Conservation (phyloP, 352 stramenopile species). For the Phytophthora pini region DNA sequence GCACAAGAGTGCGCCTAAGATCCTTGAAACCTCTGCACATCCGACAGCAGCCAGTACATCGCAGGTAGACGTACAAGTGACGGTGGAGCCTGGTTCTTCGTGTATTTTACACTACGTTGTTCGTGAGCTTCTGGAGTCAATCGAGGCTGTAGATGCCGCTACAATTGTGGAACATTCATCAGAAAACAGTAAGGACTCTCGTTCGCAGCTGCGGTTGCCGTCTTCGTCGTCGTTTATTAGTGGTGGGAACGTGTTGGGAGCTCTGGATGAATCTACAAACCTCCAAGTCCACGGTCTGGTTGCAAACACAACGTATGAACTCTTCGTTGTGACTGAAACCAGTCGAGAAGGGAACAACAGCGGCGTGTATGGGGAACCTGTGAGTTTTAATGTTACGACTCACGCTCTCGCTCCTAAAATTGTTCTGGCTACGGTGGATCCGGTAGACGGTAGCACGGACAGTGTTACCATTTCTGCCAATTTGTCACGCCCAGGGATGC, state of each 20-base stretch:
- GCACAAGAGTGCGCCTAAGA: constrained; percentile 44
- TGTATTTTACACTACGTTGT: constrained; percentile 63
- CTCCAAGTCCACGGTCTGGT: constrained; percentile 37
- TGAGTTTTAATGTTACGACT: constrained; percentile 45
- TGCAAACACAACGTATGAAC: constrained; percentile 64
- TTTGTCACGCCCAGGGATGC: constrained; percentile 61
- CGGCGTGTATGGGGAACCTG: constrained; percentile 53
- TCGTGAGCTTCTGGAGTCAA: constrained; percentile 11
- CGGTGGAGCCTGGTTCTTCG: constrained; percentile 27
- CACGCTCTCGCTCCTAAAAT: constrained; percentile 68
- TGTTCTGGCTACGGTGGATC: constrained; percentile 57
- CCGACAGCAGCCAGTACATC: constrained; percentile 48
- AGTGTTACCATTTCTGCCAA: constrained; percentile 68
- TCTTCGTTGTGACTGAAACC: constrained; percentile 60
- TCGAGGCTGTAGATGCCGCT: constrained; percentile 11
- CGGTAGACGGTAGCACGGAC: constrained; percentile 51
- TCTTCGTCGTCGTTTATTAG: constrained; percentile 23
- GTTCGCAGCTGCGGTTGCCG: constrained; percentile 18
- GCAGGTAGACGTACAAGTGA: constrained; percentile 30
- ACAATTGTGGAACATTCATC: constrained; percentile 31
- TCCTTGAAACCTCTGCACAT: constrained; percentile 24
- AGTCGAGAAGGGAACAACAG: constrained; percentile 44
- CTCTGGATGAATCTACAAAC: not conserved
- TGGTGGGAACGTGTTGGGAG: constrained; percentile 16
- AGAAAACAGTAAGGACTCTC: constrained; percentile 3